phyloP scores from a whole-genome alignment of 2,329 filamentous ascomycete species.

The Pestalotiopsis sp. region DNA sequence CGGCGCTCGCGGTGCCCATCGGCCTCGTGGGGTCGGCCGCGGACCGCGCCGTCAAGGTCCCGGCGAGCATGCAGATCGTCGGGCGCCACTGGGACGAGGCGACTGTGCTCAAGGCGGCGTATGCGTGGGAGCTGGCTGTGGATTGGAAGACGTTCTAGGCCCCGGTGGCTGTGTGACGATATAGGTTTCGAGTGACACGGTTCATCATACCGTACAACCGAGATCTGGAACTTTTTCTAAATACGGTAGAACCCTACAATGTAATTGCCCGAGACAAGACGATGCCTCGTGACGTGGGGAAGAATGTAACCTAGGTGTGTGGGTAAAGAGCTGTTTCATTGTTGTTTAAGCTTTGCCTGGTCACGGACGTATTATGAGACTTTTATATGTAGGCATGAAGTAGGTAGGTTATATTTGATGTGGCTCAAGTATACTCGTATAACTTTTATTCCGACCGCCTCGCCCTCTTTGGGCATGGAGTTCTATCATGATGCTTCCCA shows the following conservation, averaged over 20 bases:
- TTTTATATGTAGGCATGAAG: neutral
- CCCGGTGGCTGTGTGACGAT: neutral
- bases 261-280: neutral
- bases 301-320: neutral
- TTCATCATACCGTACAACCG: too few relatives aligned
- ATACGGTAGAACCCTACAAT: neutral
- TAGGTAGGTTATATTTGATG: neutral
- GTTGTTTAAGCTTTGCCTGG: neutral
- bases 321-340: neutral
- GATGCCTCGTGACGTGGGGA: neutral
- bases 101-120: slow-evolving; percentile 28
- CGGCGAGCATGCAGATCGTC: slow-evolving; percentile 29
- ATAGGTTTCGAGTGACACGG: neutral
- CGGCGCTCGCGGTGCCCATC: slow-evolving; percentile 29
- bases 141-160: slow-evolving; percentile 21
- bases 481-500: neutral
- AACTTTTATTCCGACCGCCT: neutral
- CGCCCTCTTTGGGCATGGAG: neutral
- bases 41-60: slow-evolving; percentile 25
- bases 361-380: neutral
- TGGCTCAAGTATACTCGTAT: neutral
- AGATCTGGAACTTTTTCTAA: neutral
- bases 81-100: slow-evolving; percentile 28
- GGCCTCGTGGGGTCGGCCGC: slow-evolving; percentile 27
- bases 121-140: slow-evolving; percentile 29